Conservation (phyloP, 176 grass and related monocot genomes). For the Oryza australiensis region DNA sequence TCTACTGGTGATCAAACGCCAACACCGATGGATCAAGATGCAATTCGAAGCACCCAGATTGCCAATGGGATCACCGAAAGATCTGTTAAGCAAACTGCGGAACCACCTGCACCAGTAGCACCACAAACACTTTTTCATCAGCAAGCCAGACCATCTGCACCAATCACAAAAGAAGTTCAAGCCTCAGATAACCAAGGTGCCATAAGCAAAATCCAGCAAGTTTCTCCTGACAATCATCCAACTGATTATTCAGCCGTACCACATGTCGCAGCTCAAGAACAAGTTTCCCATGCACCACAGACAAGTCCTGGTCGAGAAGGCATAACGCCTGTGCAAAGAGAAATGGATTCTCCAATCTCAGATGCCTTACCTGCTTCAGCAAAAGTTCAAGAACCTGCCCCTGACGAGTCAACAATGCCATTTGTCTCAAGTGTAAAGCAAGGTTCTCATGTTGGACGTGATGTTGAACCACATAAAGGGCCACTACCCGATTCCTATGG, state of each 20-base stretch:
- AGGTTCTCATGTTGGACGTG: constrained; percentile 2
- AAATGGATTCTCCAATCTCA: constrained; percentile 2
- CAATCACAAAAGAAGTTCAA: constrained; percentile 9
- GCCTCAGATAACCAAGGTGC: neutral
- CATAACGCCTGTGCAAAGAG: neutral
- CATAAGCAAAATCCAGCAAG: constrained; percentile 25
- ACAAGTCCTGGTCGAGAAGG: constrained; percentile 1
- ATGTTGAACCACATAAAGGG: constrained; percentile 3
- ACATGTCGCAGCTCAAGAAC: constrained; percentile 20
- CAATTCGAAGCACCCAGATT: neutral
- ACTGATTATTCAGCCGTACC: constrained; percentile 6
- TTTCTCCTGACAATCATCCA: neutral
- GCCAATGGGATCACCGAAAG: constrained; percentile 15
- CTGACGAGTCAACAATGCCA: constrained; percentile 17
- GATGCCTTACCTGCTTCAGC: neutral
- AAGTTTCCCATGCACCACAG: constrained; percentile 13
- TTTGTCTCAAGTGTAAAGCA: constrained; percentile 30
- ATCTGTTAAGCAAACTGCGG: constrained; percentile 21
- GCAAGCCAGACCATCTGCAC: constrained; percentile 22
- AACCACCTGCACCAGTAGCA: constrained; percentile 25
- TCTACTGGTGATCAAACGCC: constrained; percentile 32
- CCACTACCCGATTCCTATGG: neutral
- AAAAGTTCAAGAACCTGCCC: constrained; percentile 10
- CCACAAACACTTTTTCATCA: constrained; percentile 9
- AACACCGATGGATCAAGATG: constrained; percentile 21